Base-by-base conservation (phyloP, 164 flowering plant genomes). In the Houttuynia cordata region DNA sequence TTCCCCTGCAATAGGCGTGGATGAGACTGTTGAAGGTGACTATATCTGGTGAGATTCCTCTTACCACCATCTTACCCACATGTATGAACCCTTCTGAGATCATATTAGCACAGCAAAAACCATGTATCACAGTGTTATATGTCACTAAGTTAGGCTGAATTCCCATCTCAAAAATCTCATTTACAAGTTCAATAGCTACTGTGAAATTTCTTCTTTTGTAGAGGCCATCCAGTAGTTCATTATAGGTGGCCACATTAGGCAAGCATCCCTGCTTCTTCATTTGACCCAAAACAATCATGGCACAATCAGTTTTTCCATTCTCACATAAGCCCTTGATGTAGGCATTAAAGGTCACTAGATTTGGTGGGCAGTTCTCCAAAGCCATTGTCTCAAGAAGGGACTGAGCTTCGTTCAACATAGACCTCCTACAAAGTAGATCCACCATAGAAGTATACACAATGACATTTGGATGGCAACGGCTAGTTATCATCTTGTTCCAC, bases 361-460 rank as follows among this genome's bases (percentile, higher is more conserved):
- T 85, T 54, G 94, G 98, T 19, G 81, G 76, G 64, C 87, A 84
- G 13, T 74, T 76, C 17, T 83, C 81, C 57, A 24, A 30, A 20
- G 59, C 61, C 96, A 91, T 86, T 13, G 62, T 75, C 71, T 80
- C 80, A 51, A 88, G 66, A 53, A 91, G 81, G 39, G 20, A 60
- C 53, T 72, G 60, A 62, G 91, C 98, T 67, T 82, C 72, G 64
- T 78, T 39, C 69, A 83, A 83, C 95, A 82, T 74, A 53, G 64
- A 76, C 58, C 74, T 79, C 67, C 71, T 73, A 57, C 87, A 83
- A 65, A 91, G 84, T 24, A 67, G 85, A 70, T 79, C 86, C 65
- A 91, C 78, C 96, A 88, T 86, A 77, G 81, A 74, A 18, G 96
- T 88, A 56, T 83, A n/a, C 14, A 68, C 73, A 61, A 91, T 88